Percentiles rank a stretch among this genome's conserved stretches.
These are phyloP conservation scores for Paraphaeosphaeria sporulosa DNA, from an alignment of 2,329 filamentous ascomycete genomes.

Conservation along the genomic window DNA sequence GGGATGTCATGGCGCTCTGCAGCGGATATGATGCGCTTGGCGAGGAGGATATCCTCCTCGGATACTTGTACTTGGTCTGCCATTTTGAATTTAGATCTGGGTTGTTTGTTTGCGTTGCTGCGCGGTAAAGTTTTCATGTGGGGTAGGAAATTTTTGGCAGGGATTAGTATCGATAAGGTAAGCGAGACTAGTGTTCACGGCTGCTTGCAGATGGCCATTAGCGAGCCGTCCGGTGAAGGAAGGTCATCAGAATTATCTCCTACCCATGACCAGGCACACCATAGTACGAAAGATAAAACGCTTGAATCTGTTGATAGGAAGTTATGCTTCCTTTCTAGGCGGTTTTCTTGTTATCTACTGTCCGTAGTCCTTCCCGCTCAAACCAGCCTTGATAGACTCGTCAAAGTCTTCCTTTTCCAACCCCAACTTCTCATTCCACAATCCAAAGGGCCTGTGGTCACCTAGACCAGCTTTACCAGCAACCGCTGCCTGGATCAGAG, in stretches of 20 bases:
- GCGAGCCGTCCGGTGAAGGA: too few species aligned
- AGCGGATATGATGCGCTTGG: slow-evolving; percentile 47
- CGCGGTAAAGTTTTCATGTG: slow-evolving; percentile 13
- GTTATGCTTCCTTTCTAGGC: not conserved
- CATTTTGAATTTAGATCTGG: slow-evolving; percentile 22
- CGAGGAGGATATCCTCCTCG: slow-evolving; percentile 46
- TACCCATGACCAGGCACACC: too few species aligned
- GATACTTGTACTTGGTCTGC: slow-evolving; percentile 43
- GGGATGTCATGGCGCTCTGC: slow-evolving; percentile 45
- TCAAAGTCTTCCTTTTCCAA: slow-evolving; percentile 52
- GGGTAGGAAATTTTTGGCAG: slow-evolving; percentile 19
- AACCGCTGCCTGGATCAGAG: slow-evolving; percentile 29
- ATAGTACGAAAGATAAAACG: too few species aligned
- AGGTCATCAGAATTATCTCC: too few species aligned
- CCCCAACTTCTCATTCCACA: slow-evolving; percentile 54
- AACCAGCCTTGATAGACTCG: slow-evolving; percentile 40
- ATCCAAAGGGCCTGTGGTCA: slow-evolving; percentile 29
- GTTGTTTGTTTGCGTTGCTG: slow-evolving; percentile 6
- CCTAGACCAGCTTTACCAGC: slow-evolving; percentile 31
- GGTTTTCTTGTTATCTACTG: slow-evolving; percentile 10
- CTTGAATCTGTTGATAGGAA: not conserved
- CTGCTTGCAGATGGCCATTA: slow-evolving; percentile 10
- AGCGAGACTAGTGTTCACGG: slow-evolving; percentile 18
- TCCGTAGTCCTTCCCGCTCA: slow-evolving; percentile 33
- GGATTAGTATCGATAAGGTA: slow-evolving; percentile 22